Percentiles rank a stretch among this genome's conserved stretches.
Conservation (phyloP, 2,329 filamentous ascomycete species). For the Alternaria brassicae region DNA sequence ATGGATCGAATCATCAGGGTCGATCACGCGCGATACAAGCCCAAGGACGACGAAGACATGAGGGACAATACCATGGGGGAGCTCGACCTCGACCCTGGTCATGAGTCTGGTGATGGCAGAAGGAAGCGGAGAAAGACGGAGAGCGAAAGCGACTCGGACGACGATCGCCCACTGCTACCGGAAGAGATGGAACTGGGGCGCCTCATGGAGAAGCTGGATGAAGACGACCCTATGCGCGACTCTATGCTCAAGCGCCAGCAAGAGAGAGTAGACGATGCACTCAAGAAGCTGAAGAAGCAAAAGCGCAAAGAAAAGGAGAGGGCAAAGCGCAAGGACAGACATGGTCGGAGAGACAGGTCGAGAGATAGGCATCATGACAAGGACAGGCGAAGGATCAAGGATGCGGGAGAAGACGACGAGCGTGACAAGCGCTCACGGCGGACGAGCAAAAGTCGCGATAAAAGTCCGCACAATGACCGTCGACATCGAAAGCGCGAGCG, state of each 20-base stretch:
- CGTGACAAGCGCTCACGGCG: constrained; percentile 20
- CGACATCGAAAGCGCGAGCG: constrained; percentile 18
- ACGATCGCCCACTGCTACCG: constrained; percentile 70
- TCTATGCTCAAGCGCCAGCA: constrained; percentile 91
- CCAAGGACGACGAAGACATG: constrained; percentile 74
- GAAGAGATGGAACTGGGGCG: constrained; percentile 82
- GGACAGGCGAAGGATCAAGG: constrained; percentile 32
- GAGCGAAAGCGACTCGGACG: constrained; percentile 50
- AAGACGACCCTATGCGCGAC: constrained; percentile 97
- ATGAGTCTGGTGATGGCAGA: constrained; percentile 56
- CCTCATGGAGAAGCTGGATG: constrained; percentile 81
- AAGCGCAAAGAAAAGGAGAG: constrained; percentile 57
- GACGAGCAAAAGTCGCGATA: constrained; percentile 25
- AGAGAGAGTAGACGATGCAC: constrained; percentile 79
- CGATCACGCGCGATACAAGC: constrained; percentile 92
- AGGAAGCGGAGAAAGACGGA: constrained; percentile 57
- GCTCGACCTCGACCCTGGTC: constrained; percentile 44
- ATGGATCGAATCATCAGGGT: constrained; percentile 82
- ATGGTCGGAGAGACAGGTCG: constrained; percentile 34
- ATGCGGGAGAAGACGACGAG: constrained; percentile 19
- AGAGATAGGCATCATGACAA: constrained; percentile 32
- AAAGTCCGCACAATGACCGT: constrained; percentile 19
- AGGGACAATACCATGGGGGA: constrained; percentile 67
- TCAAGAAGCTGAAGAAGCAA: constrained; percentile 61
- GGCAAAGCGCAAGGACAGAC: constrained; percentile 50